Evolutionary conservation across 495 filamentous ascomycete species (phyloP).

Genomic region (Aspergillus funiculosus): DNA sequence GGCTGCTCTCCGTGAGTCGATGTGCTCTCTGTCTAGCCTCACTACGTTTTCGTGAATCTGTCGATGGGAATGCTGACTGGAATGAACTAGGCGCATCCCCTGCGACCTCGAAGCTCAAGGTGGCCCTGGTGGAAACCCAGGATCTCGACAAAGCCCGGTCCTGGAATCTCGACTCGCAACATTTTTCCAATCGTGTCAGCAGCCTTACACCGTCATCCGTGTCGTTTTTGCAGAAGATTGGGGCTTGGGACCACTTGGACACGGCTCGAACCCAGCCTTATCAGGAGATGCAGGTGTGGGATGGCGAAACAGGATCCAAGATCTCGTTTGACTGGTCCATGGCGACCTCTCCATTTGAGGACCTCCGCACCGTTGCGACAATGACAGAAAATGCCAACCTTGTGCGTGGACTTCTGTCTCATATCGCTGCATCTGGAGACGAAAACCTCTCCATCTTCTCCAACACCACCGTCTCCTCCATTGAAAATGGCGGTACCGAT

Average conservation of each 20-base stretch:
- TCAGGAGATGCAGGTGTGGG: constrained; percentile 94
- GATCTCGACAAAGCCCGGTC: constrained; percentile 61
- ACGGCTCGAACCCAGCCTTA: constrained; percentile 72
- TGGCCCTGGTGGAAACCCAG: constrained; percentile 88
- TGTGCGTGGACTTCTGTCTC: constrained; percentile 64
- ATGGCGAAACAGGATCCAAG: constrained; percentile 77
- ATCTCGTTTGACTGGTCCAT: constrained; percentile 81
- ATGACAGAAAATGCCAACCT: constrained; percentile 96
- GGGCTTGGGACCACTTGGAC: constrained; percentile 78
- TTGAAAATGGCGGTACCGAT: constrained; percentile 59
- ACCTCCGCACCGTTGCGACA: constrained; percentile 67
- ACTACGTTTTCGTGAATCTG: not conserved
- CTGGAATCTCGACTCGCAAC: constrained; percentile 58
- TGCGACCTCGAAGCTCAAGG: constrained; percentile 65
- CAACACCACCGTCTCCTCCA: constrained; percentile 67
- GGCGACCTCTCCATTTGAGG: constrained; percentile 43
- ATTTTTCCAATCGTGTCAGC: constrained; percentile 89
- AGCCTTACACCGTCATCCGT: constrained; percentile 85
- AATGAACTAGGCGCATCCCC: constrained; percentile 53
- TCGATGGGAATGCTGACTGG: constrained; percentile 1
- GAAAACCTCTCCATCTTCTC: constrained; percentile 61
- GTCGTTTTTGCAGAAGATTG: constrained; percentile 64
- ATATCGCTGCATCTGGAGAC: constrained; percentile 61
- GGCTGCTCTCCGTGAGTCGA: constrained; percentile 69
- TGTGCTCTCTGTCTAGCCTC: not conserved